phyloP scores from a whole-genome alignment of 371 early-diverging fungal species.

The Choanephora cucurbitarum region DNA sequence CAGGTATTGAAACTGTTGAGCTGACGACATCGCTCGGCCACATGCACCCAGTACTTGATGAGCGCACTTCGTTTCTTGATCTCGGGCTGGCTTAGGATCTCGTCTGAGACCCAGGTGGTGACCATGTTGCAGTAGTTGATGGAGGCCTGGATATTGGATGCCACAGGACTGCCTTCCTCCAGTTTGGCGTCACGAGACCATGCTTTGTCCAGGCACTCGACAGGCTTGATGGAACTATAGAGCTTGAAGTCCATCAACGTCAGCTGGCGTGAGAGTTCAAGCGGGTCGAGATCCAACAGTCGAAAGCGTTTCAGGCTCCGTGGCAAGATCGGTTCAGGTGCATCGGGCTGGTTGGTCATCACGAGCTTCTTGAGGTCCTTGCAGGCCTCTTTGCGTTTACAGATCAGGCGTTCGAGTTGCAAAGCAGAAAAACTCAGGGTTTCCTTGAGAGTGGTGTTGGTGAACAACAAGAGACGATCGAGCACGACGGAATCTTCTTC shows the following conservation, averaged over 20 bases:
- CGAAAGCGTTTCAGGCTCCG: constrained; percentile 65
- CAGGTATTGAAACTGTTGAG: constrained; percentile 93
- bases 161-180: constrained; percentile 30
- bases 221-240: constrained; percentile 79
- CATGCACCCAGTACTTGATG: constrained; percentile 83
- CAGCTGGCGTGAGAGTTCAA: constrained; percentile 93
- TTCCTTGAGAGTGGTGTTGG: constrained; percentile 71
- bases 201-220: constrained; percentile 88
- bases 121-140: constrained; percentile 73
- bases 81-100: constrained; percentile 79
- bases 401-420: constrained; percentile 72
- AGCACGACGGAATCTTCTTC: constrained; percentile 65
- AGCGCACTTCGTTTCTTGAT: constrained; percentile 72
- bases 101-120: constrained; percentile 87
- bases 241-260: constrained; percentile 85
- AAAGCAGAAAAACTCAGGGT: constrained; percentile 72
- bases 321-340: constrained; percentile 76
- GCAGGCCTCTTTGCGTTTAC: constrained; percentile 63
- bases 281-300: constrained; percentile 84
- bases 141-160: constrained; percentile 72
- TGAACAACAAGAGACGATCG: constrained; percentile 74
- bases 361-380: constrained; percentile 65
- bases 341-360: constrained; percentile 53
- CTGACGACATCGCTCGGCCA: constrained; percentile 73
- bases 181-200: constrained; percentile 67